These are phyloP conservation scores for Alternaria angustiovoidea DNA, from an alignment of 2,329 filamentous ascomycete genomes.

Conservation along the genomic window DNA sequence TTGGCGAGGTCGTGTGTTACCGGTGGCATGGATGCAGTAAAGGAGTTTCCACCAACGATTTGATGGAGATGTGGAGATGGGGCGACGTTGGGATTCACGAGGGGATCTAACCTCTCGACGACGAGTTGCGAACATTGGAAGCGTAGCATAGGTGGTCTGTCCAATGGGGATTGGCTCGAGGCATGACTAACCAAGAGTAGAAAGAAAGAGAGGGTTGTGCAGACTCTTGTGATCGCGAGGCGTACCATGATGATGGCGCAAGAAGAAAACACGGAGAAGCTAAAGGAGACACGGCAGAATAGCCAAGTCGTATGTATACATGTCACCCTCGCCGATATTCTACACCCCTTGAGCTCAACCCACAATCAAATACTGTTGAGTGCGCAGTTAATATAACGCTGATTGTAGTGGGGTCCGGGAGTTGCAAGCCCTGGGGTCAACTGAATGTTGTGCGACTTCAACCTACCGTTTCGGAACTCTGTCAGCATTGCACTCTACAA, in stretches of 20 bases:
- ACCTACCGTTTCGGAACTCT: background rate
- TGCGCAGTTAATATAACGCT: background rate
- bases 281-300: background rate
- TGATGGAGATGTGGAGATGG: conserved; percentile 38
- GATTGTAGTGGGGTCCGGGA: background rate
- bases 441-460: background rate
- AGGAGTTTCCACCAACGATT: conserved; percentile 33
- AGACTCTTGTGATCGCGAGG: background rate
- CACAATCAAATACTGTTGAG: background rate
- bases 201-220: background rate
- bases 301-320: background rate
- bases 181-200: background rate
- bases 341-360: background rate
- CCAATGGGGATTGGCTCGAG: background rate
- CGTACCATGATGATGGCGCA: background rate
- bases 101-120: conserved; percentile 34
- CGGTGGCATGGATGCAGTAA: conserved; percentile 48
- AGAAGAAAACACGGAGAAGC: background rate
- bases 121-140: conserved; percentile 41
- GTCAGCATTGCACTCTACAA: background rate
- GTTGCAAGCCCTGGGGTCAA: background rate
- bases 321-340: fast-evolving
- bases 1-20: conserved; percentile 30
- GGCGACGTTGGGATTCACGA: conserved; percentile 29
- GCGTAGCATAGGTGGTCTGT: conserved; percentile 21